Conservation (phyloP, 164 flowering plant genomes). For the Piper betle region DNA sequence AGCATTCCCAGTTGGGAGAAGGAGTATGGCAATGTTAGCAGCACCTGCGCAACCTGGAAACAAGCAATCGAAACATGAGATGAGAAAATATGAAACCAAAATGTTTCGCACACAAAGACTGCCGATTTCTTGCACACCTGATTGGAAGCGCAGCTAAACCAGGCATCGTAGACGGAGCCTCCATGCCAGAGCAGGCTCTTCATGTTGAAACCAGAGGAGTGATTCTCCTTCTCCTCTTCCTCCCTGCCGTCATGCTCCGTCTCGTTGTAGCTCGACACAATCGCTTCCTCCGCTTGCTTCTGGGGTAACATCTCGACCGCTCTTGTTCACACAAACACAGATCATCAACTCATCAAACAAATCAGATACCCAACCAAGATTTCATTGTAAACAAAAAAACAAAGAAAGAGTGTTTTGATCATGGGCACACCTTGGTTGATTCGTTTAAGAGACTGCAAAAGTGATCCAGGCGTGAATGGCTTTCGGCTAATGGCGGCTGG, state of each 20-base stretch:
- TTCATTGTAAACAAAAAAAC: too few relatives aligned
- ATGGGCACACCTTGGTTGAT: too few relatives aligned
- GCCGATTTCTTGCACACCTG: constrained; percentile 29
- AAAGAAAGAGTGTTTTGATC: not conserved
- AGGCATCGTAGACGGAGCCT: constrained; percentile 82
- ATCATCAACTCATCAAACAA: too few relatives aligned
- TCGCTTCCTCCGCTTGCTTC: constrained; percentile 82
- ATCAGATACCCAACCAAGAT: too few relatives aligned
- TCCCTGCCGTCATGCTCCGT: constrained; percentile 30
- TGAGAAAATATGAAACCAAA: not conserved
- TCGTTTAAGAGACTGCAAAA: too few relatives aligned
- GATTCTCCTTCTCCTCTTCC: constrained; percentile 19
- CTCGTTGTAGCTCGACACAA: constrained; percentile 45
- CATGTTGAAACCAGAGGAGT: constrained; percentile 24
- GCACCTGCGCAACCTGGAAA: constrained; percentile 47
- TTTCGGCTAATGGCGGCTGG: not conserved
- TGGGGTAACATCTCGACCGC: constrained; percentile 44
- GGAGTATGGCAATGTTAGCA: constrained; percentile 73
- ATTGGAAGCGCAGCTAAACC: constrained; percentile 89
- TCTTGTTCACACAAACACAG: too few relatives aligned
- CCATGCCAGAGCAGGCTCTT: constrained; percentile 77
- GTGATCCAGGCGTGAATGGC: not conserved
- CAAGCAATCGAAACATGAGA: not conserved
- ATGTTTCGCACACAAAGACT: not conserved
- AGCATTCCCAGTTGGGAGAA: constrained; percentile 77